Percentiles rank a stretch among this genome's conserved stretches.
Conservation (phyloP, 75 land plant genomes). For the Pseudotsuga menziesii region DNA sequence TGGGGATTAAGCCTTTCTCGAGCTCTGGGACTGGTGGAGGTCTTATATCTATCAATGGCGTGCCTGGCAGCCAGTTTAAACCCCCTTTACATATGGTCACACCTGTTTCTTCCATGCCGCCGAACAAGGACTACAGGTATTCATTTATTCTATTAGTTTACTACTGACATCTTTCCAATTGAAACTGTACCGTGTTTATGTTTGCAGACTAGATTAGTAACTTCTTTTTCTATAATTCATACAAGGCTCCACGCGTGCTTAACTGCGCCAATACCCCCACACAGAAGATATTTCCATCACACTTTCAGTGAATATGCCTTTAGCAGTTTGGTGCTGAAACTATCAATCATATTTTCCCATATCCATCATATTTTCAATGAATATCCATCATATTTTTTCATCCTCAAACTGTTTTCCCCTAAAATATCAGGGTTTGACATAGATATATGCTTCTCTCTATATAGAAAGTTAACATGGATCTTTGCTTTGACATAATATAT, state of each 20-base stretch:
- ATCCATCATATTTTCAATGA: no score
- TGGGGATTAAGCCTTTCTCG: not conserved
- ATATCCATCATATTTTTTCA: no score
- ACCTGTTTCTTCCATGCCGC: constrained; percentile 8
- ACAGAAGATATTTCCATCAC: no score
- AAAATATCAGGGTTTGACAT: no score
- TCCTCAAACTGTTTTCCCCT: no score
- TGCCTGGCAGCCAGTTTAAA: constrained; percentile 21
- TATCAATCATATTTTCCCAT: no score
- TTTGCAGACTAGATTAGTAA: constrained; percentile 5
- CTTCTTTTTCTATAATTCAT: constrained; percentile 23
- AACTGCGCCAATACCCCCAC: no score
- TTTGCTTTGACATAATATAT: no score
- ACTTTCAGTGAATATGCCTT: no score
- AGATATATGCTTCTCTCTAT: no score
- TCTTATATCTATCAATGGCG: constrained; percentile 12
- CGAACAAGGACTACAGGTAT: constrained; percentile 36
- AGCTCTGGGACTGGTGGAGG: not conserved
- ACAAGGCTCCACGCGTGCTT: constrained; percentile 5
- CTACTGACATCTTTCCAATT: not conserved
- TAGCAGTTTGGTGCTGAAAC: no score
- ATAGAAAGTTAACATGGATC: no score
- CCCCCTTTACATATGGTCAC: constrained; percentile 19
- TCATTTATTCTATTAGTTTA: not conserved
- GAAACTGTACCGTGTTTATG: constrained; percentile 25